Evolutionary conservation across 495 filamentous ascomycete species (phyloP), one percentile per base, ranked within the genome.

Genomic region (Neurospora intermedia): DNA sequence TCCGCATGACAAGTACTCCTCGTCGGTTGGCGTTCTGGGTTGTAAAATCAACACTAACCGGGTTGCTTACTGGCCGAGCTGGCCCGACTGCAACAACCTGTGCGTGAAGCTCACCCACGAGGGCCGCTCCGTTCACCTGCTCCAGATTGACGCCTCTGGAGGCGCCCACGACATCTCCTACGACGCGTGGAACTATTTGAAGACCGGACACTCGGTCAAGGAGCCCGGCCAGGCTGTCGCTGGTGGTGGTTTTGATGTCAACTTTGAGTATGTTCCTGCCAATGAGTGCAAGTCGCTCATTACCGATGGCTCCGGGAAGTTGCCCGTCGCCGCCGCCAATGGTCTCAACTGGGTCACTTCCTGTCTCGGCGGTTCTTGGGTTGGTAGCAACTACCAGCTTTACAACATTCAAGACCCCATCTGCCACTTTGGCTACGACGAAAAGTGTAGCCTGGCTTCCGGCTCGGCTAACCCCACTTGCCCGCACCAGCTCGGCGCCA

Each of bases 1-100:
- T 15, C 83, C 83, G 15, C 82, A 84, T 76, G 82, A 84, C 70
- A 80, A 76, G 59, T 84, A 82, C 72, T 80, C 77, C 1, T 84
- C 82, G 3, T 83, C 82, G 0, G 71, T 83, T 43, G 83, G 83
- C 48, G 83, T 84, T 2, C 80, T 84, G 46, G 83, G 83, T 35
- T 84, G 83, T 78, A 84, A 85, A 72, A 77, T 84, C 42, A 71
- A 85, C 76, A 84, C 82, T 20, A 79, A 83, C 66, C 79, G 82
- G 15, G 76, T 84, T n/a, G 83, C 82, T 2, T 85, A 85, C 77
- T 85, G 79, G 82, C 83, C 82, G 7, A 69, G 69, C 11, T 74
- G 78, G 1, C 76, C 83, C 48, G 81, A 82, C 77, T 85, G 83
- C 78, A 75, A 80, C 74, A 83, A 81, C 70, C 78, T 85, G 73